Evolutionary conservation across 2,329 filamentous ascomycete species (phyloP).

Genomic region (Aspergillus hortae): DNA sequence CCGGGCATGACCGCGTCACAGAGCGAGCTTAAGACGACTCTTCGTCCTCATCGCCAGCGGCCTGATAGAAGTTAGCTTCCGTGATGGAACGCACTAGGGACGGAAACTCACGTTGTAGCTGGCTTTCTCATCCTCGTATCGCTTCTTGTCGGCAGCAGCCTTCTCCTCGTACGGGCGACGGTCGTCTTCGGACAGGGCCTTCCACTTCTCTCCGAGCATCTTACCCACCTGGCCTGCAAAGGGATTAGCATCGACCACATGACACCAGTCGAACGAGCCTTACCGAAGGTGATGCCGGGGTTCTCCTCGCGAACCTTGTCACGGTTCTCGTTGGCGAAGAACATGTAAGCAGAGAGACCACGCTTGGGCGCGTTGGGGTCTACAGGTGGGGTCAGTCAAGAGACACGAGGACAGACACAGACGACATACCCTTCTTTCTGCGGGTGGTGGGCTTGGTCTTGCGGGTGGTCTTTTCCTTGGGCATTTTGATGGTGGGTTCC

Average conservation of each 20-base stretch:
- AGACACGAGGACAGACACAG: not conserved
- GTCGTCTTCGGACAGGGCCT: constrained; percentile 90
- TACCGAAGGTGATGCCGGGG: constrained; percentile 94
- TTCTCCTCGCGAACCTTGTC: constrained; percentile 98
- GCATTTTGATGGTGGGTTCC: constrained; percentile 51
- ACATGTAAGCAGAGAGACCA: constrained; percentile 99
- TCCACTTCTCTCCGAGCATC: constrained; percentile 97
- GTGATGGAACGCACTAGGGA: not conserved
- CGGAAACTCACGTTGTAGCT: constrained; percentile 74
- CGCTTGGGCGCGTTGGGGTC: constrained; percentile 99
- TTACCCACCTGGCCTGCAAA: constrained; percentile 85
- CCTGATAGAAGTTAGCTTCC: constrained; percentile 35
- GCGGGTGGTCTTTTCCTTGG: constrained; percentile 64
- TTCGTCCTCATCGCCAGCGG: constrained; percentile 58
- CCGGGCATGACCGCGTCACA: constrained; percentile 22
- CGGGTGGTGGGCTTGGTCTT: constrained; percentile 59
- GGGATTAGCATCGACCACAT: constrained; percentile 13
- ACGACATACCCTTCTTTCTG: constrained; percentile 67
- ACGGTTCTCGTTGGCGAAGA: constrained; percentile 99
- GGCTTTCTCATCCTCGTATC: constrained; percentile 97
- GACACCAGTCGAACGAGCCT: constrained; percentile 23
- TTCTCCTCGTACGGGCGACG: constrained; percentile 93
- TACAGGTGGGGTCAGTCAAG: constrained; percentile 38
- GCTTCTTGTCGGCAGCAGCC: constrained; percentile 96
- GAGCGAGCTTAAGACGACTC: constrained; percentile 33